Evolutionary conservation across 2,329 filamentous ascomycete species (phyloP).

Genomic region (Magnaporthales sp.): DNA sequence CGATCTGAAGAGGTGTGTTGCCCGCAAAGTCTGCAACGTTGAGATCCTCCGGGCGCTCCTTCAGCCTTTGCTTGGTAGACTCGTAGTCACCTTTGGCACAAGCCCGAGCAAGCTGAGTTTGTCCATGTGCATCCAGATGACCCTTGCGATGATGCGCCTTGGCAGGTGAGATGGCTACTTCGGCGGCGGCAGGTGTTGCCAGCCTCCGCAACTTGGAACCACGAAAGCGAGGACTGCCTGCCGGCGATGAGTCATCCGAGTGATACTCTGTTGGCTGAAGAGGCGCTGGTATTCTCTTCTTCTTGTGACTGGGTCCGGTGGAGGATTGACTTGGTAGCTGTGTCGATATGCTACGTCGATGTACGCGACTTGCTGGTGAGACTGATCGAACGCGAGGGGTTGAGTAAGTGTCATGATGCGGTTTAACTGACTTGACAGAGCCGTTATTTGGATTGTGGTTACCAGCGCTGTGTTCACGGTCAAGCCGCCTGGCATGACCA

Average conservation of each 20-base stretch:
- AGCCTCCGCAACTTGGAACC: slow-evolving; percentile 49
- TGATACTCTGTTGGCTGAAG: slow-evolving; percentile 56
- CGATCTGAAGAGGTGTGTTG: slow-evolving; percentile 94
- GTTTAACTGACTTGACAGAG: slow-evolving; percentile 15
- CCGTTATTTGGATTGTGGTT: slow-evolving; percentile 4
- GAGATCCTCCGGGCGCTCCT: slow-evolving; percentile 77
- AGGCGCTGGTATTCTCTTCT: slow-evolving; percentile 51
- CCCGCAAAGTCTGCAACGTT: slow-evolving; percentile 88
- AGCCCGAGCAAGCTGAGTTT: slow-evolving; percentile 82
- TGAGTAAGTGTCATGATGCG: slow-evolving; percentile 22
- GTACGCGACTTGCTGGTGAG: slow-evolving; percentile 49
- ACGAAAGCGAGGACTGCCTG: slow-evolving; percentile 50
- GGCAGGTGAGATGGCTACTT: slow-evolving; percentile 56
- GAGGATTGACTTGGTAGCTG: slow-evolving; percentile 47
- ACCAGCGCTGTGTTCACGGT: slow-evolving; percentile 18
- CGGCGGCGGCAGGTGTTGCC: slow-evolving; percentile 45
- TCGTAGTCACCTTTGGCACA: slow-evolving; percentile 82
- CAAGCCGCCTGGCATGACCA: slow-evolving; percentile 17
- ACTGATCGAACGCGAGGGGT: slow-evolving; percentile 37
- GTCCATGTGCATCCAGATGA: slow-evolving; percentile 83
- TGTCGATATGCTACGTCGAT: slow-evolving; percentile 57
- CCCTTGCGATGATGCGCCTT: slow-evolving; percentile 71
- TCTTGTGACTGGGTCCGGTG: slow-evolving; percentile 50
- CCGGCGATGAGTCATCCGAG: slow-evolving; percentile 57
- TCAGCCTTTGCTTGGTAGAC: slow-evolving; percentile 62